Conservation (phyloP, 1,139 yeast species). For the Geotrichum reessii region DNA sequence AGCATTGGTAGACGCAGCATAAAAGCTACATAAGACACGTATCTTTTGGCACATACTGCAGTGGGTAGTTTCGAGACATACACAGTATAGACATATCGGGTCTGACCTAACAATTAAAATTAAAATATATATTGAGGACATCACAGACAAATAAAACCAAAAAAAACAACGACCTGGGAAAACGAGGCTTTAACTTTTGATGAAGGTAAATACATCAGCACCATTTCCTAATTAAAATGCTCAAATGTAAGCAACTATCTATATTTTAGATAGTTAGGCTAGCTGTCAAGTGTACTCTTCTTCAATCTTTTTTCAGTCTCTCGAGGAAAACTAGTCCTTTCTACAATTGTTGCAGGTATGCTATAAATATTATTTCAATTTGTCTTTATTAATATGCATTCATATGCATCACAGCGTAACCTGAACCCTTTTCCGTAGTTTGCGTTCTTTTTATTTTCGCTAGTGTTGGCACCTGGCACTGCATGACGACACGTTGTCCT, state of each 20-base stretch:
- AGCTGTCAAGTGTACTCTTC: not conserved
- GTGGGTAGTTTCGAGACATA: not conserved
- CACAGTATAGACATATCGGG: not conserved
- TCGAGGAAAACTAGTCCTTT: not conserved
- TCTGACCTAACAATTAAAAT: not conserved
- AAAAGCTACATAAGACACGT: not conserved
- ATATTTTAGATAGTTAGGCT: not conserved
- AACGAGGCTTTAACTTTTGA: no score
- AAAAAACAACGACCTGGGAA: no score
- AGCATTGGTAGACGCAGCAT: not conserved
- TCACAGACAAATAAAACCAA: no score
- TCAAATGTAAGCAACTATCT: not conserved
- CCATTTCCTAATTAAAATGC: no score
- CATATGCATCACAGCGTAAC: not conserved
- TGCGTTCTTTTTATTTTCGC: not conserved
- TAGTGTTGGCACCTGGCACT: not conserved
- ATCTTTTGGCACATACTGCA: not conserved
- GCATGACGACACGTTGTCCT: not conserved
- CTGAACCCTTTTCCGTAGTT: not conserved
- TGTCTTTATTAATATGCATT: not conserved
- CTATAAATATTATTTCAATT: not conserved
- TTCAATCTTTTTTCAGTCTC: not conserved
- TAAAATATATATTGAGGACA: no score
- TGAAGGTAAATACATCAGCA: no score
- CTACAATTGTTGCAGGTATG: not conserved